Evolutionary conservation across 805 yeast genomes (phyloP).

Genomic region (Metschnikowia noctiluminum): DNA sequence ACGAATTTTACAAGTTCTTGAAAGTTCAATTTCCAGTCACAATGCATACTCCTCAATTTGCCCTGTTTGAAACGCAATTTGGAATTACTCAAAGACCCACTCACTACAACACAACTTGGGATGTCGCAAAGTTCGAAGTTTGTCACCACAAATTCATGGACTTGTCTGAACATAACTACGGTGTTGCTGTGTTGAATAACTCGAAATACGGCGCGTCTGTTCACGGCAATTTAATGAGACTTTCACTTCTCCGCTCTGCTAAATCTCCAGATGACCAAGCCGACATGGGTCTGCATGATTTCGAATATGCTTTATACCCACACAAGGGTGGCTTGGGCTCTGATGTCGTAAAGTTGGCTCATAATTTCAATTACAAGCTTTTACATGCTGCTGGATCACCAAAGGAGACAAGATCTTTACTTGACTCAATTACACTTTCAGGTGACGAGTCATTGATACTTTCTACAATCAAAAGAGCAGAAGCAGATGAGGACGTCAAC

Average conservation of each 20-base stretch:
- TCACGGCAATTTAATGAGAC: slow-evolving; percentile 88
- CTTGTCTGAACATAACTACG: slow-evolving; percentile 79
- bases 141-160: slow-evolving; percentile 94
- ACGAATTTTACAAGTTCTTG: slow-evolving; percentile 80
- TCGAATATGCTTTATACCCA: slow-evolving; percentile 82
- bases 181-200: slow-evolving; percentile 81
- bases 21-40: slow-evolving; percentile 95
- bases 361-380: slow-evolving; percentile 68
- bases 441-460: slow-evolving; percentile 64
- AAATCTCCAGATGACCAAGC: slow-evolving; percentile 94
- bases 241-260: slow-evolving; percentile 84
- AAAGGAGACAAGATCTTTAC: slow-evolving; percentile 8
- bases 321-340: slow-evolving; percentile 66
- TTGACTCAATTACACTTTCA: slow-evolving; percentile 22
- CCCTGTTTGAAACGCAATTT: slow-evolving; percentile 90
- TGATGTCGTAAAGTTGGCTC: slow-evolving; percentile 69
- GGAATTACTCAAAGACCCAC: slow-evolving; percentile 92
- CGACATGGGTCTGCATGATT: slow-evolving; percentile 85
- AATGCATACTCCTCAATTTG: slow-evolving; percentile 61
- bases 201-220: slow-evolving; percentile 89
- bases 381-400: slow-evolving; percentile 18
- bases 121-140: slow-evolving; percentile 92
- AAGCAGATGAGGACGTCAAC: slow-evolving; percentile 65
- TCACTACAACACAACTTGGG: slow-evolving; percentile 94
- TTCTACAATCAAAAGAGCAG: slow-evolving; percentile 82